Evolutionary conservation across 768 basidiomycete species (phyloP), one percentile per base, ranked within the genome.

Genomic region (Pulveroboletus frians): DNA sequence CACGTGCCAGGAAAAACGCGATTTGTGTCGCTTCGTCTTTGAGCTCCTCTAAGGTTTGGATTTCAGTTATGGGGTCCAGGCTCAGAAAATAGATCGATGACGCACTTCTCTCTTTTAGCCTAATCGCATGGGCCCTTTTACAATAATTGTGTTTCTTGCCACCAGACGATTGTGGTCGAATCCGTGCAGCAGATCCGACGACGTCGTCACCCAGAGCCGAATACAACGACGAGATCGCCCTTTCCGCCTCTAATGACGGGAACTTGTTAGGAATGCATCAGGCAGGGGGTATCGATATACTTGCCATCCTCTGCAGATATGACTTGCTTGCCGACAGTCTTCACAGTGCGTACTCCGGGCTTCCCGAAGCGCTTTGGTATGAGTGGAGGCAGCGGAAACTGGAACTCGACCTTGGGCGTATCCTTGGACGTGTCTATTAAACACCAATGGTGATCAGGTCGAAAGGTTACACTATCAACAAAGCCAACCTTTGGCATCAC

Each of bases 1-100:
- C 21, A 59, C 56, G 5, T 34, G 56, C 56, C 35, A 58, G 17
- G 7, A 49, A 57, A 31, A 54, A 54, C 32, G 9, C 42, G n/a
- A 57, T 49, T 0, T 32, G 18, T 9, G 54, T 52, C 7, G 0
- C 2, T 17, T 21, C 43, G 2, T 46, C 51, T 36, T 26, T 14
- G 5, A 46, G 18, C 3, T 20, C 2, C 5, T 4, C 51, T 57
- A 29, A 31, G 7, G 15, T 14, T 34, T 37, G 1, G 3, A n/a
- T n/a, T 23, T 40, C 1, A 7, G 35, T 32, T 17, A 17, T 30
- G 21, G 21, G 41, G 2, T 2, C 9, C 9, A 31, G 17, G 4
- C 0, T 9, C 15, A 3, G 15, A 15, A 4, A 15, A 27, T 15
- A 27, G 13, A 32, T 17, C 2, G 27, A 20, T 3, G 17, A 46